Conservation (phyloP, 176 grass and related monocot genomes). For the Metroxylon sagu region DNA sequence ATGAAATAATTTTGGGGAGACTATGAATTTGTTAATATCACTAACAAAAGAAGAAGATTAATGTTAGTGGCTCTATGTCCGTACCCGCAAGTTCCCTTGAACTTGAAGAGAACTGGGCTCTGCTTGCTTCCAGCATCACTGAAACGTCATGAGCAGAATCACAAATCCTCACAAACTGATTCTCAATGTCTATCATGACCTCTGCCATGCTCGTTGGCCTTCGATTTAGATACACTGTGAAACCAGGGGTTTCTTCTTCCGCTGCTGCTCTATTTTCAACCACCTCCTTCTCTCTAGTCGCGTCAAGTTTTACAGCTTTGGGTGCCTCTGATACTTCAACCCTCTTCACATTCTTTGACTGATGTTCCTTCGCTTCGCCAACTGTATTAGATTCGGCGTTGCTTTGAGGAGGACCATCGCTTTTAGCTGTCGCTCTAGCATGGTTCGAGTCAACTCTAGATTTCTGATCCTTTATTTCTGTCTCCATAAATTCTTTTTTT, state of each 20-base stretch:
- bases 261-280: slow-evolving; percentile 41
- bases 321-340: slow-evolving; percentile 31
- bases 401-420: slow-evolving; percentile 16
- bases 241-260: slow-evolving; percentile 70
- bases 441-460: slow-evolving; percentile 24
- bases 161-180: slow-evolving; percentile 73
- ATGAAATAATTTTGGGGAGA: no score
- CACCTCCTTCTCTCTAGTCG: slow-evolving; percentile 59
- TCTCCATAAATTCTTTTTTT: slow-evolving; percentile 25
- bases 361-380: slow-evolving; percentile 44
- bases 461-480: slow-evolving; percentile 17
- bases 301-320: slow-evolving; percentile 39
- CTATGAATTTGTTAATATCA: no score
- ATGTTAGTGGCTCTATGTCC: neutral
- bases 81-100: slow-evolving; percentile 82
- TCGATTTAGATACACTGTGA: slow-evolving; percentile 82
- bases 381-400: slow-evolving; percentile 31
- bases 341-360: slow-evolving; percentile 47
- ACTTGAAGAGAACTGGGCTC: slow-evolving; percentile 47
- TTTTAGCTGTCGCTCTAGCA: slow-evolving; percentile 28
- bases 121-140: slow-evolving; percentile 78
- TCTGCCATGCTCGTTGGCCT: slow-evolving; percentile 57
- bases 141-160: slow-evolving; percentile 76
- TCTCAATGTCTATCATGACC: slow-evolving; percentile 74
- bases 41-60: no score